phyloP scores from a whole-genome alignment of 306 rosid species.

The Senna siamea region DNA sequence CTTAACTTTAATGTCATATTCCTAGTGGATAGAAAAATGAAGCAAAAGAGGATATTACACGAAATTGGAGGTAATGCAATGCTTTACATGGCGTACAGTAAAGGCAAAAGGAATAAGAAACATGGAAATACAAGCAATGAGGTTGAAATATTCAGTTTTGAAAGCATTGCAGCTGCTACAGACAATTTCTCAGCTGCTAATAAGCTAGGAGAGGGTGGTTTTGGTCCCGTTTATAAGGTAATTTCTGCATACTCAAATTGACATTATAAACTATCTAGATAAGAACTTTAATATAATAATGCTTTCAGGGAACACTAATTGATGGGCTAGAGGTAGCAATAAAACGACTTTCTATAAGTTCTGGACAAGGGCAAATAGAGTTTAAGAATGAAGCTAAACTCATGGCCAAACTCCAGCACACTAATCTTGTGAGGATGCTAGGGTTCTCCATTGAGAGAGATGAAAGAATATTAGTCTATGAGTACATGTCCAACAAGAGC shows the following conservation, averaged over 20 bases:
- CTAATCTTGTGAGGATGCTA: conserved; percentile 38
- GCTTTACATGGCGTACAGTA: conserved; percentile 1
- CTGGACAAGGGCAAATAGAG: conserved; percentile 39
- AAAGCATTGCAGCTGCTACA: conserved; percentile 34
- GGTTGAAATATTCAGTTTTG: conserved; percentile 38
- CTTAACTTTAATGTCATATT: neutral
- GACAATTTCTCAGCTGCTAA: conserved; percentile 33
- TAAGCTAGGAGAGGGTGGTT: conserved; percentile 41
- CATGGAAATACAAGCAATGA: neutral
- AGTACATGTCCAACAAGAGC: conserved; percentile 42
- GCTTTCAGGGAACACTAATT: conserved; percentile 35
- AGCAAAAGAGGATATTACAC: conserved; percentile 7
- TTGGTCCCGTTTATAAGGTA: conserved; percentile 48
- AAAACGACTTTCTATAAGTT: conserved; percentile 39
- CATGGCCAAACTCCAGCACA: conserved; percentile 43
- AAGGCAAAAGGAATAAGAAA: neutral
- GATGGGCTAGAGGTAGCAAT: conserved; percentile 33
- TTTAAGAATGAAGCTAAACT: conserved; percentile 43
- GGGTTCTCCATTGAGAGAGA: conserved; percentile 40
- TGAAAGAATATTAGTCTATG: conserved; percentile 41
- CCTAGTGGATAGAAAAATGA: conserved; percentile 13
- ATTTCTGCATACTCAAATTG: neutral
- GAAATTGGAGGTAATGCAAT: conserved; percentile 31
- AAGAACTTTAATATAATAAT: neutral
- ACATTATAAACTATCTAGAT: neutral